phyloP scores from a whole-genome alignment of 495 filamentous ascomycete species.

The Pyrenula massariospora region DNA sequence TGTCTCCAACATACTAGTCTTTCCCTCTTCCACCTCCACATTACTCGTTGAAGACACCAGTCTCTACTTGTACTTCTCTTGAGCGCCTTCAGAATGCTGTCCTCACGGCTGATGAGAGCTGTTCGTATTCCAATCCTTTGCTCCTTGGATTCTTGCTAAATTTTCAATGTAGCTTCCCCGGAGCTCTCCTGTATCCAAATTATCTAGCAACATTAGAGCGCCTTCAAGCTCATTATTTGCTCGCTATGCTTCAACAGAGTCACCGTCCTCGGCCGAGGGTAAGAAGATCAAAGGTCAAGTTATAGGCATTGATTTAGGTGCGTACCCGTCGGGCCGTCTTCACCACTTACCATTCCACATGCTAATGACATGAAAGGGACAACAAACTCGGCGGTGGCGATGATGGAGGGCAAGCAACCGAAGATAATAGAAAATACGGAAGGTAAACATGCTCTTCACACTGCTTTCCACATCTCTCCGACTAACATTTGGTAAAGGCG shows the following conservation, averaged over 20 bases:
- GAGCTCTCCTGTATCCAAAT: conserved; percentile 33
- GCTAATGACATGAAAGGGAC: conserved; percentile 48
- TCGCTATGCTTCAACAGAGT: conserved; percentile 3
- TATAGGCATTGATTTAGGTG: conserved; percentile 98
- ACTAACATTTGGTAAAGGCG: conserved; percentile 42
- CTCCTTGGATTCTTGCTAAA: conserved; percentile 10
- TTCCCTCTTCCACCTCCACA: conserved; percentile 24
- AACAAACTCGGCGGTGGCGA: conserved; percentile 94
- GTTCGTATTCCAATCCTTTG: conserved; percentile 45
- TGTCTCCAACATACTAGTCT: conserved; percentile 26
- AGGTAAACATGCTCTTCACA: no score
- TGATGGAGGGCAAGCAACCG: conserved; percentile 93
- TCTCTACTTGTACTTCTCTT: not conserved
- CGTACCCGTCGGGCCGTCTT: conserved; percentile 22
- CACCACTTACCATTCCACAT: conserved; percentile 11
- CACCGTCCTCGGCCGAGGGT: conserved; percentile 59
- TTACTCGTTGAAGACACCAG: conserved; percentile 13
- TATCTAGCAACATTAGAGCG: conserved; percentile 4
- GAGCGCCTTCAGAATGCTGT: conserved; percentile 33
- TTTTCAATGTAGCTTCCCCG: conserved; percentile 47
- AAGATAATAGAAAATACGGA: conserved; percentile 97
- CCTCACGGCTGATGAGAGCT: conserved; percentile 46
- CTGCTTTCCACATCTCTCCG: conserved; percentile 18
- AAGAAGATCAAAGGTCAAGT: conserved; percentile 82
- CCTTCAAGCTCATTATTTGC: conserved; percentile 10